Evolutionary conservation across 2,329 filamentous ascomycete species (phyloP).

Genomic region (Colletotrichum simmondsii): DNA sequence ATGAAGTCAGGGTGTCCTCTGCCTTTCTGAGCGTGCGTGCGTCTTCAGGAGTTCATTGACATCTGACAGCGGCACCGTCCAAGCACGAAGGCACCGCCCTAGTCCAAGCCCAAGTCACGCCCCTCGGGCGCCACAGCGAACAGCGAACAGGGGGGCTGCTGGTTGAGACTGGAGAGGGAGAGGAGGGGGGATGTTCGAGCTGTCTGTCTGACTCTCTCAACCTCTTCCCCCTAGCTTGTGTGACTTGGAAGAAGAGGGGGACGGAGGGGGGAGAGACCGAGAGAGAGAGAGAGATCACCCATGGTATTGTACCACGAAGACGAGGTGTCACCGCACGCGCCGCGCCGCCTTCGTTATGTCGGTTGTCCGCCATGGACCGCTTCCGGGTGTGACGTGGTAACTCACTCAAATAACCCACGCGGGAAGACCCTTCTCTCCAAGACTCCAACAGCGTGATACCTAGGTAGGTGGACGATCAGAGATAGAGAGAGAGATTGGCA

Average conservation of each 20-base stretch:
- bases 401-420: neutral
- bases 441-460: neutral
- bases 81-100: neutral
- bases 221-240: neutral
- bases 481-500: neutral
- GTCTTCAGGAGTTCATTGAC: slow-evolving; percentile 5
- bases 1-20: neutral
- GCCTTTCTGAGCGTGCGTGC: neutral
- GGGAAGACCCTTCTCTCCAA: neutral
- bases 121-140: slow-evolving; percentile 11
- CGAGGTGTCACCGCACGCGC: slow-evolving; percentile 17
- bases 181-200: neutral
- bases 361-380: neutral
- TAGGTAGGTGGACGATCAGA: neutral
- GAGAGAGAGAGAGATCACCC: neutral
- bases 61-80: slow-evolving; percentile 33
- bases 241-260: neutral
- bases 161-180: neutral
- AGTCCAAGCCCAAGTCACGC: slow-evolving; percentile 27
- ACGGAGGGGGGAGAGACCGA: neutral
- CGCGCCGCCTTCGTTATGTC: slow-evolving; percentile 5
- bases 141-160: slow-evolving; percentile 8
- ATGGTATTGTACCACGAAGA: neutral
- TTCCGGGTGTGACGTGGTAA: neutral
- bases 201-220: neutral